A percentile compares a stretch with the other conserved stretches of the same genome.
These are phyloP conservation scores for Aspergillus sclerotioniger DNA, from an alignment of 495 filamentous ascomycete species.

Conservation along the genomic window DNA sequence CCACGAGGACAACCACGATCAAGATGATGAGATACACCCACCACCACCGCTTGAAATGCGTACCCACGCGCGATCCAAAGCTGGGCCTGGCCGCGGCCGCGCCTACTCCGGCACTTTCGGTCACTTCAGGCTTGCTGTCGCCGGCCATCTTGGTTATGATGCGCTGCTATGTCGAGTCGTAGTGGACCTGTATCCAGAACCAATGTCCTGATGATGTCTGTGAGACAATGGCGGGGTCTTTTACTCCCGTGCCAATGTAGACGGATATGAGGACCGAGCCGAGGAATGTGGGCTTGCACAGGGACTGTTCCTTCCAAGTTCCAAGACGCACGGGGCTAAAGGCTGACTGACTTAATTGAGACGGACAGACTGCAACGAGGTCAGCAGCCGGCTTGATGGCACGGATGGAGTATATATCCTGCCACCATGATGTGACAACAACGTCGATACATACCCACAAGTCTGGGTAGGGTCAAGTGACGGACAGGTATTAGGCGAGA, in stretches of 20 bases:
- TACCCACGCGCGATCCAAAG: slow-evolving; percentile 35
- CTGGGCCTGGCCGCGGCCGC: slow-evolving; percentile 25
- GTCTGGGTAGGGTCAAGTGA: not conserved
- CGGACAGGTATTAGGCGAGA: not conserved
- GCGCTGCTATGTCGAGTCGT: not conserved
- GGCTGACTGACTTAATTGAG: not conserved
- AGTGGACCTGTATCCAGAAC: not conserved
- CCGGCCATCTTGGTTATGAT: slow-evolving; percentile 29
- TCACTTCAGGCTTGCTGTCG: slow-evolving; percentile 26
- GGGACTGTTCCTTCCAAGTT: not conserved
- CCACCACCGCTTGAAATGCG: slow-evolving; percentile 63
- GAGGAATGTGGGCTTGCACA: not conserved
- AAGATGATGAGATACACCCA: slow-evolving; percentile 67
- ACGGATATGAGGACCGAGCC: not conserved
- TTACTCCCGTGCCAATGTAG: not conserved
- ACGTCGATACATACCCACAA: not conserved
- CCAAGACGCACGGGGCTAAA: not conserved
- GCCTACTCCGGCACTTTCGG: slow-evolving; percentile 1
- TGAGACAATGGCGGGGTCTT: not conserved
- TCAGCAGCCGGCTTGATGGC: not conserved
- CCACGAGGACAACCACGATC: slow-evolving; percentile 55
- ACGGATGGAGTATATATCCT: not conserved
- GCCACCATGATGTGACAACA: not conserved
- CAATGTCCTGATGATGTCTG: not conserved
- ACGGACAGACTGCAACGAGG: not conserved